Evolutionary conservation across 257 asterid species (phyloP), one percentile per base, ranked within the genome.

Genomic region (Coffea canephora): DNA sequence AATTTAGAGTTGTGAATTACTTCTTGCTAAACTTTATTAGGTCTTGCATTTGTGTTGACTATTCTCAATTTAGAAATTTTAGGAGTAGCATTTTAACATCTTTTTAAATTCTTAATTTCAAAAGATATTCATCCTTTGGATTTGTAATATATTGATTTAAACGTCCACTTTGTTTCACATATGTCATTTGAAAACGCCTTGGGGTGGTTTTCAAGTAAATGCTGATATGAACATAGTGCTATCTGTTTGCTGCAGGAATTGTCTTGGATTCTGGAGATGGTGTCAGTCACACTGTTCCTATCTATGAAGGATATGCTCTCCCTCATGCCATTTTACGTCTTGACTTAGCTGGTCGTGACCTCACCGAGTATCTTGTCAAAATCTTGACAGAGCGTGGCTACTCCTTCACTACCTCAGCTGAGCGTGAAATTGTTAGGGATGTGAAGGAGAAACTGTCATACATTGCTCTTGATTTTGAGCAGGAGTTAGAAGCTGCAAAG

Each of bases 201-300:
- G n/a, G 61, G 19, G 31, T 10, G 15, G 18, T 21, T 34, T 41
- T 23, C 21, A 71, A 19, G 9, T 9, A 70, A 10, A 34, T 65
- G 50, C 34, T 27, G 34, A 46, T 39, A 8, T 25, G 13, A 64
- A 12, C 10, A 64, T 10, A 8, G 10, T 68, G 27, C 4, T 55
- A 6, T 55, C 16, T 55, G 48, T 41, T 48, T 61, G 43, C 54
- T 80, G 55, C 77, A 85, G 88, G 86, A 77, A 86, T 86, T 39
- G 89, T 86, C 21, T 61, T 86, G 89, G 89, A 86, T 54, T 86
- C 89, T 59, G 87, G 89, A 50, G 89, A 86, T 75, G 89, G 89
- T 81, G 89, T 86, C 7, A 86, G 89, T 41, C 89, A 86, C 66
- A 83, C 89, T 12, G 89, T 86, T 59, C 89, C 87, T 8, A 86